These are phyloP conservation scores for Xylariaceae sp. DNA, from an alignment of 2,329 filamentous ascomycete genomes.

Conservation along the genomic window DNA sequence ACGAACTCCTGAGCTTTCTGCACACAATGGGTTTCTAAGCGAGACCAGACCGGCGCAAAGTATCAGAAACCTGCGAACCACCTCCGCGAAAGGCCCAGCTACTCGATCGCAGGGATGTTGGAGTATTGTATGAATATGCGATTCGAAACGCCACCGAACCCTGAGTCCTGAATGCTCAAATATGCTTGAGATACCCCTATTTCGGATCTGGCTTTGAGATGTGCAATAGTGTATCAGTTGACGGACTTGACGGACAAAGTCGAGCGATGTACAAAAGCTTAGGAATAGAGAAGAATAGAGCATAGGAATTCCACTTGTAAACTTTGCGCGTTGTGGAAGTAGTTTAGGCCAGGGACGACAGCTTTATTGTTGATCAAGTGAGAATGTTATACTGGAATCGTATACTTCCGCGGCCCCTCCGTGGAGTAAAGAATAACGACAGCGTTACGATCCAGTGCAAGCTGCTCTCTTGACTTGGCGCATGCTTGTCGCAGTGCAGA, in stretches of 20 bases:
- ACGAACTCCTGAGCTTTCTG: constrained; percentile 20
- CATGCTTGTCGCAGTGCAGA: constrained; percentile 50
- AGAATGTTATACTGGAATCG: constrained; percentile 28
- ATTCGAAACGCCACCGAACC: neutral
- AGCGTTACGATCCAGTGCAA: constrained; percentile 41
- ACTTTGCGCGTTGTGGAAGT: no score
- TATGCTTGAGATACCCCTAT: no score
- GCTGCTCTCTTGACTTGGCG: constrained; percentile 25
- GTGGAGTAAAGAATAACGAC: constrained; percentile 64
- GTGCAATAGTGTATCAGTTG: no score
- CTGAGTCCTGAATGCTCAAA: no score
- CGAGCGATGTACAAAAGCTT: neutral
- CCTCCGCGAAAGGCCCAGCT: constrained; percentile 17
- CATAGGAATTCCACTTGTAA: constrained; percentile 3
- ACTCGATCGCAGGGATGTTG: neutral
- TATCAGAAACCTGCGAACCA: neutral
- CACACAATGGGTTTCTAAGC: constrained; percentile 21
- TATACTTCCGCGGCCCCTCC: constrained; percentile 56
- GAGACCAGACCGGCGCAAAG: neutral
- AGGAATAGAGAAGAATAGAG: constrained; percentile 2
- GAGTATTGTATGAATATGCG: constrained; percentile 2
- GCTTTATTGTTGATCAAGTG: neutral
- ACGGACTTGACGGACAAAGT: no score
- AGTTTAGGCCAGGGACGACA: no score
- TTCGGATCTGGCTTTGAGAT: no score